Evolutionary conservation across 805 yeast species (phyloP).

Genomic region (Yamadazyma akitaensis): DNA sequence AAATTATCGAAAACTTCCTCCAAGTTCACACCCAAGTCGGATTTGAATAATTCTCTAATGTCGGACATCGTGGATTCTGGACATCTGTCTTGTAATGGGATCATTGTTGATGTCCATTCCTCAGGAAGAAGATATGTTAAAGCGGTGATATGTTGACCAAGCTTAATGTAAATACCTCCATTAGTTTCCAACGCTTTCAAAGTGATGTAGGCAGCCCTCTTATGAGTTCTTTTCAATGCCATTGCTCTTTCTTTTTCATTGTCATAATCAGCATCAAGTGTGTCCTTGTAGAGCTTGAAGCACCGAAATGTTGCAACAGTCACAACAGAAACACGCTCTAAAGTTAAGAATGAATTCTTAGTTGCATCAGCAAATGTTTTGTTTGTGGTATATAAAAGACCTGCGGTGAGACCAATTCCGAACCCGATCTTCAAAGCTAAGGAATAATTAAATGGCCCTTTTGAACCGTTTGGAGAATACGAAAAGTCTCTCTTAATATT

Average conservation of each 20-base stretch:
- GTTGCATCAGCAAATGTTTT: conserved; percentile 31
- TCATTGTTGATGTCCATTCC: conserved; percentile 96
- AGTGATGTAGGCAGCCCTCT: conserved; percentile 74
- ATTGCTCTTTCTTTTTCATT: conserved; percentile 41
- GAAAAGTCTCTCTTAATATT: neutral
- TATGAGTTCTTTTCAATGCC: conserved; percentile 67
- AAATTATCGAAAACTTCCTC: conserved; percentile 66
- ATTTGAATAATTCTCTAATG: conserved; percentile 59
- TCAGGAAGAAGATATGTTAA: conserved; percentile 84
- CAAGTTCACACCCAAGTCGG: conserved; percentile 61
- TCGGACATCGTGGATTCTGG: conserved; percentile 75
- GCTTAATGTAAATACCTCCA: conserved; percentile 90
- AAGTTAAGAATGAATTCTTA: conserved; percentile 32
- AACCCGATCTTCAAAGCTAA: conserved; percentile 18
- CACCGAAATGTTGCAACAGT: conserved; percentile 70
- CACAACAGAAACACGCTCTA: conserved; percentile 59
- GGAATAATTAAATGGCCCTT: neutral
- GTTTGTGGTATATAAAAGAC: conserved; percentile 33
- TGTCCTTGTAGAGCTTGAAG: conserved; percentile 62
- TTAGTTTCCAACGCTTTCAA: conserved; percentile 74
- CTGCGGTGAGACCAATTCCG: conserved; percentile 27
- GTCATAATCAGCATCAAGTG: conserved; percentile 45
- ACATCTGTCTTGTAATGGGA: conserved; percentile 86
- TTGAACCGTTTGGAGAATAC: neutral
- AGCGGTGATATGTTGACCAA: conserved; percentile 94